Evolutionary conservation across 768 basidiomycete species (phyloP).

Genomic region (Mycena epipterygia): DNA sequence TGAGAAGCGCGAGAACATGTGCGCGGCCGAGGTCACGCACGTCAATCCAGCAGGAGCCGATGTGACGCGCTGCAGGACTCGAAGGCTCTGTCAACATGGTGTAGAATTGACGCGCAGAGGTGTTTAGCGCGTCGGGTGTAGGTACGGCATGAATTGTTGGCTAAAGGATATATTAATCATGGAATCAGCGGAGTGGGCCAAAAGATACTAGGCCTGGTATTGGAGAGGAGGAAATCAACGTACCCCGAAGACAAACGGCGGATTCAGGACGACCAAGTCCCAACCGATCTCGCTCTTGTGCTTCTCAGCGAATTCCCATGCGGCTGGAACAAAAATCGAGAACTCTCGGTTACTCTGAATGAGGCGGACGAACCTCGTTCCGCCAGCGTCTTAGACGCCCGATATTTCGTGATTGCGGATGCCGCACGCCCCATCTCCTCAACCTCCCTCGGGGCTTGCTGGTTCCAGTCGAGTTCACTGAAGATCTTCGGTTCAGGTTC

Average conservation of each 20-base stretch:
- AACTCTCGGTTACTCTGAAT: background rate
- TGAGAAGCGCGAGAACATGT: slow-evolving; percentile 22
- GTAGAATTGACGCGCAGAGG: slow-evolving; percentile 47
- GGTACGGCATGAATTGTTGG: slow-evolving; percentile 54
- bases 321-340: slow-evolving; percentile 46
- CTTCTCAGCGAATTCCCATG: slow-evolving; percentile 51
- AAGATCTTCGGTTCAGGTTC: slow-evolving; percentile 47
- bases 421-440: slow-evolving; percentile 65
- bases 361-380: slow-evolving; percentile 61
- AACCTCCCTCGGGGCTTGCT: slow-evolving; percentile 57
- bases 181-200: too few relatives aligned
- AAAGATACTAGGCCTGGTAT: too few relatives aligned
- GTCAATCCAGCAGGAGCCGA: slow-evolving; percentile 21
- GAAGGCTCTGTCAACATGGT: background rate
- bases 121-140: slow-evolving; percentile 48
- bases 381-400: slow-evolving; percentile 74
- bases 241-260: slow-evolving; percentile 61
- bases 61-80: background rate
- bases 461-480: slow-evolving; percentile 74
- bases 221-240: background rate
- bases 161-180: slow-evolving; percentile 36
- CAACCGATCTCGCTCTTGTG: slow-evolving; percentile 57
- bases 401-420: slow-evolving; percentile 58
- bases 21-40: slow-evolving; percentile 25
- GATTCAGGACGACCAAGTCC: slow-evolving; percentile 67